A percentile compares a stretch with the other conserved stretches of the same genome.
These are phyloP conservation scores for Zea luxurians DNA, from an alignment of 176 grass and related monocot species.

Conservation along the genomic window DNA sequence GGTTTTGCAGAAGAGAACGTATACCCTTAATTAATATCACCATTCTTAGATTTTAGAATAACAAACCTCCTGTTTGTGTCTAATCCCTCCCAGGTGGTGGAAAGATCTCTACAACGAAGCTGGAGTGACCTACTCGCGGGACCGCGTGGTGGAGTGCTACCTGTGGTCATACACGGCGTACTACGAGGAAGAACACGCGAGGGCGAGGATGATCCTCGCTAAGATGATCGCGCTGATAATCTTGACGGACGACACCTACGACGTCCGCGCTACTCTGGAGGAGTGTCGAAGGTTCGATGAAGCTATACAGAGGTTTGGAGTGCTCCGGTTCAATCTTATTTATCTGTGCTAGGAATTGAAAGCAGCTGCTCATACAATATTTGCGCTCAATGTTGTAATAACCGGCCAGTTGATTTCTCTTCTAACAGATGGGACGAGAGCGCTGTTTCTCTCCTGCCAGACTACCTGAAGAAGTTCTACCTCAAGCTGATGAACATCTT, in stretches of 20 bases:
- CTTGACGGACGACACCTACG: constrained; percentile 45
- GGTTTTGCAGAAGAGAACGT: too few species aligned
- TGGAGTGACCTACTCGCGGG: constrained; percentile 34
- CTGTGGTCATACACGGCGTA: constrained; percentile 37
- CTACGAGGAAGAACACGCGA: constrained; percentile 39
- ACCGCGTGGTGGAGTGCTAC: constrained; percentile 49
- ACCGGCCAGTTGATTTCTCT: neutral
- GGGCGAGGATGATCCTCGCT: constrained; percentile 43
- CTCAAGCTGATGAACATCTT: constrained; percentile 26
- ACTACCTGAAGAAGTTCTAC: constrained; percentile 35
- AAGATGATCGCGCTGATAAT: constrained; percentile 41
- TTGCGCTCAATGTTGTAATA: neutral
- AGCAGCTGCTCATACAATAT: neutral
- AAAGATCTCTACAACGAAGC: constrained; percentile 37
- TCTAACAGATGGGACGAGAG: constrained; percentile 43
- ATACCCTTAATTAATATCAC: too few species aligned
- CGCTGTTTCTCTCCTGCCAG: constrained; percentile 9
- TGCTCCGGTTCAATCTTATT: neutral
- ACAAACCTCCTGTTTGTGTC: too few species aligned
- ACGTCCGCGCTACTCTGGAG: constrained; percentile 43
- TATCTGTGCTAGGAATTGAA: neutral
- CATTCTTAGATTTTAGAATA: too few species aligned
- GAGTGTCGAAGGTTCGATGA: constrained; percentile 40
- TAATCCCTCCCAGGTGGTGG: constrained; percentile 39
- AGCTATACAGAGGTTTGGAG: constrained; percentile 46